A percentile compares a stretch with the other conserved stretches of the same genome.
phyloP scores from a whole-genome alignment of 2,329 filamentous ascomycete species.

The Cladosporium sp. region DNA sequence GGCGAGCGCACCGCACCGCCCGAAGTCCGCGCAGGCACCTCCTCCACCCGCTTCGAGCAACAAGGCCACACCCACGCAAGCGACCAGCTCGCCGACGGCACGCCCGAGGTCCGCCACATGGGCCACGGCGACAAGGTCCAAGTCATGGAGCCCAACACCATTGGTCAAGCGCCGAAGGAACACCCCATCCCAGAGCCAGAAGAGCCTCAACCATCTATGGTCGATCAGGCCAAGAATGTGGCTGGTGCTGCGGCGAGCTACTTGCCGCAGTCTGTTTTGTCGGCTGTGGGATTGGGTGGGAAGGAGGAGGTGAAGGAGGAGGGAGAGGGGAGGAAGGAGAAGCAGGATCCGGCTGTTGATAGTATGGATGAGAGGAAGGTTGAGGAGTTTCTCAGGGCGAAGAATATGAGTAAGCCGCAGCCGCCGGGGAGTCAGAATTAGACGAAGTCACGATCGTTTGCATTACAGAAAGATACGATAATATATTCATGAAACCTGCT shows the following conservation, averaged over 20 bases:
- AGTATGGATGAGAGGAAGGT: constrained; percentile 27
- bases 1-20: constrained; percentile 27
- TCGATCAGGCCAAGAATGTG: constrained; percentile 42
- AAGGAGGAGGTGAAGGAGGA: constrained; percentile 13
- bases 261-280: constrained; percentile 30
- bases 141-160: constrained; percentile 45
- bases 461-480: neutral
- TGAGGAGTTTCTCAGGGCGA: constrained; percentile 34
- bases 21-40: constrained; percentile 35
- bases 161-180: constrained; percentile 48
- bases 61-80: constrained; percentile 42
- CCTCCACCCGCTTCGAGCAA: constrained; percentile 37
- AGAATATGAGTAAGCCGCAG: constrained; percentile 20
- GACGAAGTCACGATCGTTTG: neutral
- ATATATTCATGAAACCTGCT: neutral
- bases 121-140: constrained; percentile 42
- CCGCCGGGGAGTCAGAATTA: neutral
- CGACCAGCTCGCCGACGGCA: constrained; percentile 39
- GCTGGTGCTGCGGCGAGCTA: constrained; percentile 28
- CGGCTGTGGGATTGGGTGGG: constrained; percentile 29
- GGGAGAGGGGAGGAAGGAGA: too few species aligned
- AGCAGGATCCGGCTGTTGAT: constrained; percentile 30
- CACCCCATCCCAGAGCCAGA: constrained; percentile 31
- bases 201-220: constrained; percentile 32
- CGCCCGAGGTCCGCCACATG: constrained; percentile 40